Conservation (phyloP, 2,329 filamentous ascomycete genomes). For the Pyrenochaeta sp. region DNA sequence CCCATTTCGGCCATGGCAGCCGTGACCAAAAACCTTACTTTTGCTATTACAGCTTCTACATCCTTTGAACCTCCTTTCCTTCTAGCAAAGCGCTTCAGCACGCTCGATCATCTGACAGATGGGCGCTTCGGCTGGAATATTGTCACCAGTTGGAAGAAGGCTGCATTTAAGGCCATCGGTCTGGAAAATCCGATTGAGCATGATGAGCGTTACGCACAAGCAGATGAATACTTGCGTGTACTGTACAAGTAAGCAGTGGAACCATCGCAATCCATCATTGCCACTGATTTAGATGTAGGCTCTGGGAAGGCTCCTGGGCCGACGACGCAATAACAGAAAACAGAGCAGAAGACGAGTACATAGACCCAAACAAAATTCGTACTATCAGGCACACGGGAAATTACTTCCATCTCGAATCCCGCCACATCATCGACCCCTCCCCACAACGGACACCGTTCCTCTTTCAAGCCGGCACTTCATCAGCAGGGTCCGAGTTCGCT, state of each 20-base stretch:
- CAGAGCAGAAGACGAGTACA: constrained; percentile 63
- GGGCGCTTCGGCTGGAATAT: constrained; percentile 73
- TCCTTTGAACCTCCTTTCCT: constrained; percentile 70
- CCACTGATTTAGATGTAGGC: constrained; percentile 38
- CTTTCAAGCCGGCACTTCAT: constrained; percentile 66
- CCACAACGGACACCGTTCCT: constrained; percentile 52
- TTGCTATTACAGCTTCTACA: constrained; percentile 70
- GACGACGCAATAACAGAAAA: constrained; percentile 66
- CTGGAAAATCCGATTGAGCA: constrained; percentile 66
- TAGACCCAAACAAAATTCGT: constrained; percentile 66
- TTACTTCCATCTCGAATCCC: constrained; percentile 58
- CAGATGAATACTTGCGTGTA: constrained; percentile 72
- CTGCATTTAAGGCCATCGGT: constrained; percentile 70
- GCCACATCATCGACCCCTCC: constrained; percentile 55
- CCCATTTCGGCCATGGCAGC: constrained; percentile 69
- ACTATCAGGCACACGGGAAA: constrained; percentile 69
- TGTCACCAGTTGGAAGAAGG: constrained; percentile 70
- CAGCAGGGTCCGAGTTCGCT: constrained; percentile 65
- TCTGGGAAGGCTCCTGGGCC: constrained; percentile 64
- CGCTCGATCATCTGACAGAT: constrained; percentile 68
- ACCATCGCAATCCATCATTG: too few relatives aligned
- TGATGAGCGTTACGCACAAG: constrained; percentile 70
- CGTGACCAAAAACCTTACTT: constrained; percentile 69
- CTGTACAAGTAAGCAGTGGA: constrained; percentile 69
- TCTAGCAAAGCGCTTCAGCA: constrained; percentile 69